These are phyloP conservation scores for Lipomyces yamadae DNA, from an alignment of 805 yeast genomes.

Conservation along the genomic window DNA sequence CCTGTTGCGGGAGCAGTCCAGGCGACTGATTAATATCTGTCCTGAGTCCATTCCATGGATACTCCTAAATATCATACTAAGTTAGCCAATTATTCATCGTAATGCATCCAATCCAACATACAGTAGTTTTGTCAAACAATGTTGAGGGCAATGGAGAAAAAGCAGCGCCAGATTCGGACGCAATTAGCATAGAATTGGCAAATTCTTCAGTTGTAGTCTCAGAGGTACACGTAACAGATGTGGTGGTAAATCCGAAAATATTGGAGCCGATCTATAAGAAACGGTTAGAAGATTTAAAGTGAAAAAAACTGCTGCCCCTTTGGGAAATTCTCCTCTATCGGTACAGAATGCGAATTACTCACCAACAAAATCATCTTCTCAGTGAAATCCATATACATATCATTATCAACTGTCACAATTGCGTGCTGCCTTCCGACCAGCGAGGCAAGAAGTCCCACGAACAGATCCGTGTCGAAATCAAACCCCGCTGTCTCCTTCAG, in stretches of 20 bases:
- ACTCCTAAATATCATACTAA: constrained; percentile 2
- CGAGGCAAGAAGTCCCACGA: constrained; percentile 32
- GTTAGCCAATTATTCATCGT: background rate
- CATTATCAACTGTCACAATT: constrained; percentile 28
- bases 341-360: background rate
- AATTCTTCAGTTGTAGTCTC: constrained; percentile 31
- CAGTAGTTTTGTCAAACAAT: background rate
- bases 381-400: constrained; percentile 23
- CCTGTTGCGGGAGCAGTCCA: background rate
- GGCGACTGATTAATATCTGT: background rate
- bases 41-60: constrained; percentile 6
- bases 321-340: background rate
- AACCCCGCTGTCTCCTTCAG: constrained; percentile 23
- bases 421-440: constrained; percentile 29
- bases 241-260: constrained; percentile 30
- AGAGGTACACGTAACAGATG: constrained; percentile 20
- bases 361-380: constrained; percentile 33
- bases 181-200: constrained; percentile 15
- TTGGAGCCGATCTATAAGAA: constrained; percentile 29
- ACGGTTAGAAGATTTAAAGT: background rate
- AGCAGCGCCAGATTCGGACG: constrained; percentile 16
- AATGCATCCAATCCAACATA: background rate
- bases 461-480: constrained; percentile 34
- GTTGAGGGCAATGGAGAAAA: constrained; percentile 27
- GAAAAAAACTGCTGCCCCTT: background rate